Evolutionary conservation across 2,329 filamentous ascomycete genomes (phyloP), one percentile per base, ranked within the genome.

Genomic region (Calonectria multiphialidica): DNA sequence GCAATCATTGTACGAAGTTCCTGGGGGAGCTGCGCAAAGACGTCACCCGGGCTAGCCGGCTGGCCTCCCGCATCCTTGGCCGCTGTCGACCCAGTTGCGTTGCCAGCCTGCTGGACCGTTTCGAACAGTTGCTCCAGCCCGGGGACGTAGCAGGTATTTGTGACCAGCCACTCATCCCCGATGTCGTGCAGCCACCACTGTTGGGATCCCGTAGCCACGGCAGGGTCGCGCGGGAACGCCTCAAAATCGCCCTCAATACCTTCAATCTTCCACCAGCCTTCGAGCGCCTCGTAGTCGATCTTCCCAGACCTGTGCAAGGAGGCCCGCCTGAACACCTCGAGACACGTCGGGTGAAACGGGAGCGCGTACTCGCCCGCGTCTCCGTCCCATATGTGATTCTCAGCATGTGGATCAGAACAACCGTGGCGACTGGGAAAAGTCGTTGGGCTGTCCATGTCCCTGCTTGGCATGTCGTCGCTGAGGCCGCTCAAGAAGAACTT

Each of bases 301-400:
- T 37, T 63, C 0, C 75, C 69, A 21, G 57, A 59, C 2, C 75
- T 70, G 9, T 47, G 30, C 5, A 77, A n/a, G 2, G 74, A 79
- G 1, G 74, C 80, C 25, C 79, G 63, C 42, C 80, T 81, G 50
- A 76, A 82, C 0, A 82, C 66, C 62, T 82, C 81, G 2, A 82
- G 64, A 47, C 80, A 82, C 0, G 79, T 73, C 0, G 81, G 77
- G 10, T 82, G 81, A 16, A 82, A 82, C 1, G 80, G 79, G 57
- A 82, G 76, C 0, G 67, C 67, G 3, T 64, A 71, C 0, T 73
- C 66, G 25, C 1, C 68, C 47, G 2, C 40, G 1, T 57, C 59
- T 1, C 72, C 69, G 10, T 62, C n/a, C 45, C 64, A 71, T 0
- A 76, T 47, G 4, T 33, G 23, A 35, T 76, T 74, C 3, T 76